phyloP scores from a whole-genome alignment of 2,329 filamentous ascomycete genomes.

The Ceratocystiopsis sp. region DNA sequence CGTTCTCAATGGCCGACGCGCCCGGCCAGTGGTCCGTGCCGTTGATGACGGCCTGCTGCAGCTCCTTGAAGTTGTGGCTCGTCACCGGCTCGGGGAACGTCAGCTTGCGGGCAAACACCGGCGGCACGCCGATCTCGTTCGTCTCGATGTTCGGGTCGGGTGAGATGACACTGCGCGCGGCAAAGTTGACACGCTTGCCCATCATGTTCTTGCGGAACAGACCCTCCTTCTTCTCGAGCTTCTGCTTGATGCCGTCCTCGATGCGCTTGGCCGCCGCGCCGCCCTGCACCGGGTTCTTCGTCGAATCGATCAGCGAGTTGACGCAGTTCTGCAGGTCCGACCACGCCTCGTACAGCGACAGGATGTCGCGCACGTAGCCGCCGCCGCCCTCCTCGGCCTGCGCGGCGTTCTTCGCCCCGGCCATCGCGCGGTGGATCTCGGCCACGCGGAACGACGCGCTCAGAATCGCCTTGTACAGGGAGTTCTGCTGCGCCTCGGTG shows the following conservation, averaged over 20 bases:
- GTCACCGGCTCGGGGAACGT: constrained; percentile 97
- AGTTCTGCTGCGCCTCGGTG: constrained; percentile 77
- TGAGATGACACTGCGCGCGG: constrained; percentile 91
- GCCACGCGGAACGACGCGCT: constrained; percentile 56
- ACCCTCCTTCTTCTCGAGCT: constrained; percentile 96
- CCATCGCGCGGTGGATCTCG: constrained; percentile 55
- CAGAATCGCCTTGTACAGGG: constrained; percentile 71
- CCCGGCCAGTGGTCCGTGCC: constrained; percentile 89
- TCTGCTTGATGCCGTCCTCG: constrained; percentile 93
- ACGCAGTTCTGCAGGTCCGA: constrained; percentile 74
- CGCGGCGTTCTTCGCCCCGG: constrained; percentile 16
- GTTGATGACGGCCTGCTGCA: constrained; percentile 93
- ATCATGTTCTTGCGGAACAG: constrained; percentile 99
- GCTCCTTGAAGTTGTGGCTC: constrained; percentile 87
- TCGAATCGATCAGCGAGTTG: constrained; percentile 82
- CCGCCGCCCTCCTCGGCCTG: too few species aligned
- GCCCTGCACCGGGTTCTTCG: constrained; percentile 69
- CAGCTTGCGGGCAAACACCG: constrained; percentile 91
- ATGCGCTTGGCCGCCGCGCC: constrained; percentile 61
- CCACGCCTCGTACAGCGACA: constrained; percentile 66
- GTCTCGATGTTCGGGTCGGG: constrained; percentile 98
- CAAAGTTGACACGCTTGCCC: constrained; percentile 98
- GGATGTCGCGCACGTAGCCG: constrained; percentile 35
- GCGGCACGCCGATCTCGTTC: constrained; percentile 94
- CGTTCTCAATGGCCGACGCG: constrained; percentile 85